Base-by-base conservation (phyloP, 345 rosid genomes). In the Acer saccharum region DNA sequence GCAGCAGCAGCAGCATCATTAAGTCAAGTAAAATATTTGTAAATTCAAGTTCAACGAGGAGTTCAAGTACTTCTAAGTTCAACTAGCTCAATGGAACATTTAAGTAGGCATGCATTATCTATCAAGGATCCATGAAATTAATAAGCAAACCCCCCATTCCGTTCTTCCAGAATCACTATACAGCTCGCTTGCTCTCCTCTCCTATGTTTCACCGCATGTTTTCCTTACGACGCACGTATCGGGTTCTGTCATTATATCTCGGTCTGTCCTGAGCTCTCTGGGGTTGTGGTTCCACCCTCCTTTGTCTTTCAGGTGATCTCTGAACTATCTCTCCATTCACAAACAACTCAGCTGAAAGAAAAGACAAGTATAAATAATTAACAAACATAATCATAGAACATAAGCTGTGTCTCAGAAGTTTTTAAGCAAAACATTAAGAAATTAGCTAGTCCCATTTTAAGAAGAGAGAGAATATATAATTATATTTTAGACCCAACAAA, bases 251-350 rank as follows among this genome's bases (percentile, higher is more conserved):
- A 65, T 97, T 97, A 86, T 94, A 97, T 86, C 98, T 91, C n/a
- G 99, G 98, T 83, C 98, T 86, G 80, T 94, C 98, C 61, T 92
- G 89, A 13, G 94, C 93, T 87, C 98, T 89, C 87, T 92, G 98
- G 6, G 98, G 98, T 86, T 89, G 98, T 1, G 98, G 97, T 68
- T 90, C 95, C 80, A 94, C 98, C 81, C 98, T 86, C 77, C 88
- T 91, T 83, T 96, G 97, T 77, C 98, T 92, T 82, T 96, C 99
- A 6, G 99, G 98, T 57, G 98, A 69, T 78, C 98, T 86, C 80
- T 93, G 96, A 54, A 97, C 97, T 76, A 94, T 89, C 89, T 97
- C 98, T 8, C 98, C 98, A 73, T 97, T 93, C 69, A 97, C 98
- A 86, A 89, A 88, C 81, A 97, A 71, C 79, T 97, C 98, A 77